phyloP scores from a whole-genome alignment of 2,329 filamentous ascomycete species.

The Pochonia chlamydosporia region DNA sequence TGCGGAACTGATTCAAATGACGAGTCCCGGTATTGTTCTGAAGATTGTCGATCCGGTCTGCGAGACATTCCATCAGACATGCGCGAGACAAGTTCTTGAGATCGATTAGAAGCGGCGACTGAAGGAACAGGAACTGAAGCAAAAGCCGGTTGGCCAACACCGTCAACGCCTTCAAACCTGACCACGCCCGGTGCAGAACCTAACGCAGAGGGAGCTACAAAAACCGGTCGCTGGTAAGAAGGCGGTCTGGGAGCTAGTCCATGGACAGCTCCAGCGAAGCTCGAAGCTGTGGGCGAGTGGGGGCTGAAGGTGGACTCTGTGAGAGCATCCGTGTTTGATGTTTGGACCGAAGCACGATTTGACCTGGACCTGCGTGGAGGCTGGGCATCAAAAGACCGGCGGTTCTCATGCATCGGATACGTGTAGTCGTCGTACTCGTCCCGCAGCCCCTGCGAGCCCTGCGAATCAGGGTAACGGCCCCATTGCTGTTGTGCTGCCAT shows the following conservation, averaged over 20 bases:
- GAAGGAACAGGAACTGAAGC: neutral
- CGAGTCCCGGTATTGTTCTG: constrained; percentile 31
- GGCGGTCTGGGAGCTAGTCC: constrained; percentile 54
- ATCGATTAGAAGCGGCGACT: neutral
- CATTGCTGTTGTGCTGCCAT: constrained; percentile 31
- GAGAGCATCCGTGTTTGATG: constrained; percentile 46
- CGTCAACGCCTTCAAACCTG: neutral
- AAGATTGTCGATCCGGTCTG: constrained; percentile 12
- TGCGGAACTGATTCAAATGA: constrained; percentile 9
- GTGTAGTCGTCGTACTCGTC: constrained; percentile 9
- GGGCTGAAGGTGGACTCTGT: constrained; percentile 56
- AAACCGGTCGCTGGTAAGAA: constrained; percentile 42
- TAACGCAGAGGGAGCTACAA: neutral
- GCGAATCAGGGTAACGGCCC: constrained; percentile 48
- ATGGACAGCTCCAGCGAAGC: constrained; percentile 38
- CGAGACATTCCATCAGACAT: constrained; percentile 12
- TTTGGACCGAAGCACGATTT: constrained; percentile 51
- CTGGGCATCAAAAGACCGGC: constrained; percentile 25
- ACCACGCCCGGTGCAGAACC: neutral
- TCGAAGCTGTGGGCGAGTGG: constrained; percentile 47
- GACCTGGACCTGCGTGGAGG: constrained; percentile 38
- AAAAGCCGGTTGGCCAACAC: neutral
- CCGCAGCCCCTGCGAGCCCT: constrained; percentile 17
- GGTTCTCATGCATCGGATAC: constrained; percentile 4
- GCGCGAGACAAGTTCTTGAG: constrained; percentile 31